These are phyloP conservation scores for Chlamydomonas asymmetrica DNA, from an alignment of 139 green algal genomes.

Conservation along the genomic window DNA sequence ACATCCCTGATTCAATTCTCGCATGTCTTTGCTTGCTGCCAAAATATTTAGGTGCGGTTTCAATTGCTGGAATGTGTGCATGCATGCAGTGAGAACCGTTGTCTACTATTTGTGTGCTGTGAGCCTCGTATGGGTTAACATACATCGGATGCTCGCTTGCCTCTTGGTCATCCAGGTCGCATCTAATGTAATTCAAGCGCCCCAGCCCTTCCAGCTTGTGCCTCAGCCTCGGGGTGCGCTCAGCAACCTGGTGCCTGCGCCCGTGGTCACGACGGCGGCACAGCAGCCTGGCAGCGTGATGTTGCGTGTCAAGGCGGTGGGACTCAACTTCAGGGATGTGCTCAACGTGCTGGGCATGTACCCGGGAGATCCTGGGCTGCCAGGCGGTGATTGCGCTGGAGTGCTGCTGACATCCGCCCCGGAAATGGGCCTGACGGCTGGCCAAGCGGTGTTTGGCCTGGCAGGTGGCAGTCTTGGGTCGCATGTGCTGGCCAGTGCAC, in stretches of 20 bases:
- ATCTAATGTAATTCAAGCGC: too few species aligned
- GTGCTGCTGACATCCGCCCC: constrained; percentile 32
- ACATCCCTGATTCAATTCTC: too few species aligned
- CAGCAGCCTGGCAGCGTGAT: constrained; percentile 26
- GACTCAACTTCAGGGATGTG: constrained; percentile 79
- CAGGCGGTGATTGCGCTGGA: constrained; percentile 55
- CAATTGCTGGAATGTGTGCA: too few species aligned
- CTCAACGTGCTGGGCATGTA: constrained; percentile 73
- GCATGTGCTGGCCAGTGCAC: constrained; percentile 57
- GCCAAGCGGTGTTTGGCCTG: constrained; percentile 79
- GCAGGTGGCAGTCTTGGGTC: constrained; percentile 73
- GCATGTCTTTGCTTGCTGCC: too few species aligned
- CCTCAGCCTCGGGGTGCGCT: constrained; percentile 53
- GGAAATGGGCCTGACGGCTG: constrained; percentile 23
- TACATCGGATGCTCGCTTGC: too few species aligned
- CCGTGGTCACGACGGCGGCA: constrained; percentile 9
- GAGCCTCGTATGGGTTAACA: too few species aligned
- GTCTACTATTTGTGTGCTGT: too few species aligned
- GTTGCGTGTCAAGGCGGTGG: constrained; percentile 60
- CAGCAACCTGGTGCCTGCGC: constrained; percentile 41
- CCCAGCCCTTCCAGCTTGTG: constrained; percentile 37
- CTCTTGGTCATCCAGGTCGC: too few species aligned
- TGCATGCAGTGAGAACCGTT: too few species aligned
- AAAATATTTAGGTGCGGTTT: too few species aligned
- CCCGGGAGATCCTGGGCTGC: constrained; percentile 55